Evolutionary conservation across 768 basidiomycete genomes (phyloP).

Genomic region (Rhodotorula babjevae): DNA sequence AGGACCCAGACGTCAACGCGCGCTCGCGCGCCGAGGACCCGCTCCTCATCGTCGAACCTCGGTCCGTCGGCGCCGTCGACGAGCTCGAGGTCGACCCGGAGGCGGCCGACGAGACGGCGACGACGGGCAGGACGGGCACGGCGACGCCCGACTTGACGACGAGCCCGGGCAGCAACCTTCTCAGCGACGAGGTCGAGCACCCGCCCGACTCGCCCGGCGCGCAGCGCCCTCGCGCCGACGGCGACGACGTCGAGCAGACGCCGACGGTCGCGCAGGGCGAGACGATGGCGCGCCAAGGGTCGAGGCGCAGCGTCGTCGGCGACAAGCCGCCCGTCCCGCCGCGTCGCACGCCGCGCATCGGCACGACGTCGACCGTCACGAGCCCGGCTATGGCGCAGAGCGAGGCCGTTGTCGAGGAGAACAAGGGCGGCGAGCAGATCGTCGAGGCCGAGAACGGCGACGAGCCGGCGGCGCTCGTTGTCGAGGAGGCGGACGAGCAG

Average conservation of each 20-base stretch:
- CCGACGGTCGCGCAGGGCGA: background rate
- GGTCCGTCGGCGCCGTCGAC: background rate
- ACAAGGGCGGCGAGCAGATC: background rate
- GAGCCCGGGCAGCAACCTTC: background rate
- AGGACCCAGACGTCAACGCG: conserved; percentile 24
- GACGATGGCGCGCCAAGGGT: background rate
- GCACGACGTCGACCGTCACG: background rate
- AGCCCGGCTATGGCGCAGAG: conserved; percentile 8
- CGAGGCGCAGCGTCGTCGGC: background rate
- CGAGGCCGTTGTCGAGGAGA: too few relatives aligned
- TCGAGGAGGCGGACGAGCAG: too few relatives aligned
- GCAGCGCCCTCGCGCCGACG: too few relatives aligned
- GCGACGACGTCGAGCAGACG: background rate
- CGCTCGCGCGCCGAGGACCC: conserved; percentile 14
- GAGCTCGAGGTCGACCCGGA: background rate
- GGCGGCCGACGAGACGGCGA: background rate
- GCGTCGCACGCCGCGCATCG: conserved; percentile 18
- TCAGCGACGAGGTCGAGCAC: conserved; percentile 9
- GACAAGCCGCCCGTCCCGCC: conserved; percentile 24
- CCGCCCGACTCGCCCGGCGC: background rate
- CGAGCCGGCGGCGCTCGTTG: background rate
- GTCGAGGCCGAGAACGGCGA: background rate
- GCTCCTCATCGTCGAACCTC: conserved; percentile 24
- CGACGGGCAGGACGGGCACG: background rate
- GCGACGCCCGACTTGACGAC: conserved; percentile 1